Conservation (phyloP, 176 grass and related monocot genomes). For the Hyparrhenia diplandra region DNA sequence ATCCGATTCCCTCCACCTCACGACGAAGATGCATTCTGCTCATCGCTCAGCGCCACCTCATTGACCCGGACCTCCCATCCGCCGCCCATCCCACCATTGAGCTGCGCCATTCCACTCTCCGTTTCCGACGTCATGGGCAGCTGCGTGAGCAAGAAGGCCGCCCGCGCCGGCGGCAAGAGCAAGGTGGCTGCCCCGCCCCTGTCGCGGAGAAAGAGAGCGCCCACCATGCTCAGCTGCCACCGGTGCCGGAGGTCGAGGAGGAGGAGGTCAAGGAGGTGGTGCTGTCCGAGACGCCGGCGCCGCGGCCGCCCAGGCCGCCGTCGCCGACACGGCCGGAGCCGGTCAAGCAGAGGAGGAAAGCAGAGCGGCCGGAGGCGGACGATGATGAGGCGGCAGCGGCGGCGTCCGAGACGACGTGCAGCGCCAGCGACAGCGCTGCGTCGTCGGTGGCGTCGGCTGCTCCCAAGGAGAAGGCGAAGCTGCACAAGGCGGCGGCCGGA, state of each 20-base stretch:
- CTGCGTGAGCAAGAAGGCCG: conserved; percentile 68
- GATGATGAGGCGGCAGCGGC: background rate
- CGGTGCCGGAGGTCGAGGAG: conserved; percentile 19
- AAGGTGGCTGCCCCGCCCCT: background rate
- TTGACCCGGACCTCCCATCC: conserved; percentile 14
- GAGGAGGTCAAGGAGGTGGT: conserved; percentile 68
- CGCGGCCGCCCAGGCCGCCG: background rate
- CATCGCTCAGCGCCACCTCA: background rate
- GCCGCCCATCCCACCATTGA: background rate
- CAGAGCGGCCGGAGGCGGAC: background rate
- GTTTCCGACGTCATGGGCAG: background rate
- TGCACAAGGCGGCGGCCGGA: background rate
- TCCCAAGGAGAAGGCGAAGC: background rate
- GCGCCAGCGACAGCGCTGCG: conserved; percentile 16
- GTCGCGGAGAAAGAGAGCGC: conserved; percentile 16
- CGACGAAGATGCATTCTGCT: background rate
- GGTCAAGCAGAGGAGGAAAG: background rate
- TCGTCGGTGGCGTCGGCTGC: conserved; percentile 3
- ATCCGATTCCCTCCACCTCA: conserved; percentile 3
- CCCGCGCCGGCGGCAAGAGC: background rate
- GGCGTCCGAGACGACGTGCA: conserved; percentile 6
- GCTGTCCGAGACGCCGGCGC: conserved; percentile 37
- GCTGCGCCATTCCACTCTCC: background rate
- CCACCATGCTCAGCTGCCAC: background rate
- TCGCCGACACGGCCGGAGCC: background rate